Evolutionary conservation across 495 filamentous ascomycete species (phyloP), one percentile per base, ranked within the genome.

Genomic region (Trichoderma gamsii): DNA sequence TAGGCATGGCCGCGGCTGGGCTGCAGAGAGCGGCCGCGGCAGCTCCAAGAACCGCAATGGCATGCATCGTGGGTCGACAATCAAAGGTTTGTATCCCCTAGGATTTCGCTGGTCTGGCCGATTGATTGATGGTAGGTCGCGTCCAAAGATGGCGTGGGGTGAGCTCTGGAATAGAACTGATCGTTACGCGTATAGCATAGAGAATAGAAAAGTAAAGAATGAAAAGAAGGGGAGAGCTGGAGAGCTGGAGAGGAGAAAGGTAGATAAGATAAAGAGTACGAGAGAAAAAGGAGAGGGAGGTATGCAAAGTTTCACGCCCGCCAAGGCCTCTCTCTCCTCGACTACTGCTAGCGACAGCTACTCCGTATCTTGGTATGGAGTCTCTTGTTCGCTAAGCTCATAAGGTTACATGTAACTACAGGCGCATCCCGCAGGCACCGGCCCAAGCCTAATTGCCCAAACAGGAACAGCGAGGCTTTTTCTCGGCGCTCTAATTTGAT

Each of bases 1-100:
- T 66, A 66, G 64, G 49, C 21, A 51, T 61, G 16, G 46, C 68
- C 11, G 61, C 41, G 7, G 67, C 44, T 15, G 68, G 67, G 13
- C 65, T 51, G 52, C 63, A 65, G 2, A 51, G 65, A 15, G 65
- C 65, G 35, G 63, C 63, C 0, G 63, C 41, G 13, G 63, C 59
- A 15, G 23, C 44, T 41, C 41, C 65, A n/a, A 66, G 43, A 43
- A 49, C 6, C 1, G 65, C 41, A 16, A 51, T 46, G 43, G 27
- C 63, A 15, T 46, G 63, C 63, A 65, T 65, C 11, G 16, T 65
- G 49, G 9, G 2, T 38, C 35, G 43, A 16, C 18, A 18, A 46
- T 46, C 6, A 5, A 5, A 18, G 46, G 1, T n/a, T 51, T 15
- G 16, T 18, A 51, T 18, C n/a, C 46, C 46, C 16, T 6, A 51